Base-by-base conservation (phyloP, 208 protist genomes). In the Trypanosoma congolense region DNA sequence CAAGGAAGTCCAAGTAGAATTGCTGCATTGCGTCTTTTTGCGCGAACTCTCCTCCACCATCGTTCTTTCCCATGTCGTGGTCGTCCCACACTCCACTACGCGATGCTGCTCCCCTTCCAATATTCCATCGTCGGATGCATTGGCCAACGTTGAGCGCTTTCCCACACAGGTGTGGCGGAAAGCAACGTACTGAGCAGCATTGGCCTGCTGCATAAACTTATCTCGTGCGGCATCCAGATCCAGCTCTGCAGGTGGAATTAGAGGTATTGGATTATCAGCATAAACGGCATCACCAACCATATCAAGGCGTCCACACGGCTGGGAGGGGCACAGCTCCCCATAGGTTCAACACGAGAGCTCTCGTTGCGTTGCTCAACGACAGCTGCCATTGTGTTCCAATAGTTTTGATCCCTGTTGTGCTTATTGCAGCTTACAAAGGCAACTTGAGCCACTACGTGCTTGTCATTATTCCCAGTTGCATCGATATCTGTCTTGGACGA, bases 41-140 rank as follows among this genome's bases (percentile, higher is more conserved):
- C 9, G 50, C 40, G 52, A 84, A 88, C 38, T 93, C 83, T 12
- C 48, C 63, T 18, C 85, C 88, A 4, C 73, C 88, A 52, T 95
- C 81, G 62, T 95, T 95, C 58, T 82, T 73, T 22, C 81, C 83
- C 71, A 90, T 86, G 53, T 95, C 88, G 67, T 95, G 88, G 56
- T 95, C 88, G 45, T 95, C 88, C 88, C 88, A 95, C 10, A 77
- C 80, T 35, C 84, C 88, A 4, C 41, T 43, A 92, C 56, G 80
- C 69, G 40, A 67, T 28, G 46, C 29, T 47, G 14, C 16, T 41
- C 44, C 18, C 28, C 8, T 40, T 28, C 45, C 19, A 28, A 19
- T 33, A 68, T 2, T 1, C 6, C 22, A 28, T 43, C 10, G 43
- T n/a, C n/a, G n/a, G n/a, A 45, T 12, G 53, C 40, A 14, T 55